Base-by-base conservation (phyloP, 441 rosid genomes). In the Gossypium lobatum region DNA sequence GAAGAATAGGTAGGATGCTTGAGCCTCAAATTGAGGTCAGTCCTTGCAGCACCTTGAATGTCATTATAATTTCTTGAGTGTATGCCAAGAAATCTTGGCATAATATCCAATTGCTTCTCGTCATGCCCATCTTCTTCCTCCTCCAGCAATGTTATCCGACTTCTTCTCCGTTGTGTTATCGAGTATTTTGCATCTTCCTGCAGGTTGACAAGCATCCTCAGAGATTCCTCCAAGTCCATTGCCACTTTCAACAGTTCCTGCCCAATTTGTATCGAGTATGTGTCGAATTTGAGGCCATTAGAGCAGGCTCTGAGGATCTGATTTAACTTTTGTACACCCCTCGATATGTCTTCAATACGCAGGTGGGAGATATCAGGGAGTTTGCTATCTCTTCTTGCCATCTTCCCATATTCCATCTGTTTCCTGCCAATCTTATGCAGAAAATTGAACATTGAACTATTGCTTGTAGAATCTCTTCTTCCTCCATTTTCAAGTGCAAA, bases 401-500 rank as follows among this genome's bases (percentile, higher is more conserved):
- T 75, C 79, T 80, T 83, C 57, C 72, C 75, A 17, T 57, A 75
- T 37, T 77, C 87, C 77, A 83, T 65, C 52, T 89, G 81, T 85
- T 86, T 84, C 72, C 84, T 81, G 42, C 94, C 86, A 26, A 91
- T 80, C 66, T 88, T 91, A 63, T 87, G 88, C 31, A 95, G 80
- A 79, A 90, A 89, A 64, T 84, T 78, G 54, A 93, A 80, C 74
- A 91, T 52, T 21, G 97, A 73, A 8, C 78, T 64, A 63, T 71
- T 88, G 70, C 82, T 84, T 2, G 92, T 79, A 2, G 90, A 86
- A 71, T 88, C 89, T 75, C 70, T 25, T 79, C 83, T 85, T 73
- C 93, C 93, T 73, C 93, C 97, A 67, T 88, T 91, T 79, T 91
- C 88, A 4, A 93, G 78, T 71, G 97, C 95, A 79, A 89, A 85